phyloP scores from a whole-genome alignment of 805 yeast genomes.

The Candida stauntonica region DNA sequence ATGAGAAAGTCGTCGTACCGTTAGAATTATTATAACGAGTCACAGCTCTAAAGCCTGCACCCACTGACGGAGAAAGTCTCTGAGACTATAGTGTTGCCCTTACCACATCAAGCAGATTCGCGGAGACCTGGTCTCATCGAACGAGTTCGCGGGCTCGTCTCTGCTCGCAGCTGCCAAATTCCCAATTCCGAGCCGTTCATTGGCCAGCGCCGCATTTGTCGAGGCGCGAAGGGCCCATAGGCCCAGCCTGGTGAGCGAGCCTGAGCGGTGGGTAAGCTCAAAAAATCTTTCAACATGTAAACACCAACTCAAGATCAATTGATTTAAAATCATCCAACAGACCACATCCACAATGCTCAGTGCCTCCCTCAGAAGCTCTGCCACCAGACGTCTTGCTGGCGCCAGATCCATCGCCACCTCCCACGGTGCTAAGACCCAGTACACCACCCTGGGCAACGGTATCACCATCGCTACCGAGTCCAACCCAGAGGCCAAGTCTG shows the following conservation, averaged over 20 bases:
- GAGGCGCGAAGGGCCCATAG: neutral
- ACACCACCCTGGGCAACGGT: constrained; percentile 72
- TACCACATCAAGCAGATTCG: too few species aligned
- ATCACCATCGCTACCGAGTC: constrained; percentile 67
- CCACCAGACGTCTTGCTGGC: constrained; percentile 19
- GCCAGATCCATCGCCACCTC: constrained; percentile 56
- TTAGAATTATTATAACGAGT: too few species aligned
- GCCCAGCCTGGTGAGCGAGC: neutral
- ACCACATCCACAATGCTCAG: constrained; percentile 21
- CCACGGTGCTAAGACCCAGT: constrained; percentile 54
- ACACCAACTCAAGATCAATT: neutral
- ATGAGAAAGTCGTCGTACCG: neutral
- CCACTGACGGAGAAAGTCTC: too few species aligned
- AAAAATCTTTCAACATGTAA: neutral
- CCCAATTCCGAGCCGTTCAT: constrained; percentile 17
- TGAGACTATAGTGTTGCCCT: constrained; percentile 1
- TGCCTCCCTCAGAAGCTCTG: constrained; percentile 23
- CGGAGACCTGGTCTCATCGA: too few species aligned
- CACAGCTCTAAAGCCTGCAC: too few species aligned
- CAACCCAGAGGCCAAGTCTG: constrained; percentile 47
- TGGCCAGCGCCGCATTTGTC: constrained; percentile 12
- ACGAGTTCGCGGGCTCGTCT: too few species aligned
- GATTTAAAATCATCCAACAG: neutral
- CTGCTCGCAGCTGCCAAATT: too few species aligned
- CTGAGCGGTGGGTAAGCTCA: neutral